A percentile compares a stretch with the other conserved stretches of the same genome.
Evolutionary conservation across 352 stramenopile species (phyloP).

Genomic region (Phytopythium oedochilum): DNA sequence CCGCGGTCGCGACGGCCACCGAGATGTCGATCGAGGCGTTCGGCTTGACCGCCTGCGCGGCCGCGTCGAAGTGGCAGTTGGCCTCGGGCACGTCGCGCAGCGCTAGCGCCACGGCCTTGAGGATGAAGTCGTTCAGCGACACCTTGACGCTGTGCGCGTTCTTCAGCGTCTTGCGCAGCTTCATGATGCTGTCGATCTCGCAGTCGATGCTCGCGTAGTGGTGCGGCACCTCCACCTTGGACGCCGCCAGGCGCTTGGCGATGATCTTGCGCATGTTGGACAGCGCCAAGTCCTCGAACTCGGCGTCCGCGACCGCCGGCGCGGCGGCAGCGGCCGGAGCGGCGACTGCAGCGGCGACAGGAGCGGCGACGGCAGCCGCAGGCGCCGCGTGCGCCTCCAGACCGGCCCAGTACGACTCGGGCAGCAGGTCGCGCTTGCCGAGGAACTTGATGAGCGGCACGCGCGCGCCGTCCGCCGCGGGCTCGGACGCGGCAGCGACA

Average conservation of each 20-base stretch:
- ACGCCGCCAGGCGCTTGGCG: slow-evolving; percentile 95
- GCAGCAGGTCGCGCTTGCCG: slow-evolving; percentile 72
- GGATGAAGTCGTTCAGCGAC: slow-evolving; percentile 99
- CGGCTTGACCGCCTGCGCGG: slow-evolving; percentile 55
- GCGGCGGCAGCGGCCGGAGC: slow-evolving; percentile 6
- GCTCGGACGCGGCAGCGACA: not conserved
- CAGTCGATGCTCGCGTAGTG: slow-evolving; percentile 97
- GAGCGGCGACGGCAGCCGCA: slow-evolving; percentile 7
- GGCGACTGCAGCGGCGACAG: slow-evolving; percentile 8
- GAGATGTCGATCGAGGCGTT: slow-evolving; percentile 95
- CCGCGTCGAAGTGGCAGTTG: slow-evolving; percentile 77
- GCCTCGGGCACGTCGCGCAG: slow-evolving; percentile 96
- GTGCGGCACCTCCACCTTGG: slow-evolving; percentile 95
- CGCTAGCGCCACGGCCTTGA: slow-evolving; percentile 96
- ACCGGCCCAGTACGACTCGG: slow-evolving; percentile 26
- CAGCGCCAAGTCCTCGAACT: slow-evolving; percentile 83
- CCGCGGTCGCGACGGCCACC: slow-evolving; percentile 96
- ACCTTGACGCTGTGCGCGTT: slow-evolving; percentile 94
- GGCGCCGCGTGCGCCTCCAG: slow-evolving; percentile 12
- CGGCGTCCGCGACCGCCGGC: slow-evolving; percentile 15
- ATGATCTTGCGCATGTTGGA: slow-evolving; percentile 99
- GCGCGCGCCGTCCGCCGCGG: slow-evolving; percentile 20
- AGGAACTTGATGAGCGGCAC: slow-evolving; percentile 83
- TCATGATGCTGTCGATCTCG: slow-evolving; percentile 90
- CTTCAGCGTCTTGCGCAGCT: slow-evolving; percentile 92